phyloP scores from a whole-genome alignment of 2,329 filamentous ascomycete species.

The Neonectria ditissima region DNA sequence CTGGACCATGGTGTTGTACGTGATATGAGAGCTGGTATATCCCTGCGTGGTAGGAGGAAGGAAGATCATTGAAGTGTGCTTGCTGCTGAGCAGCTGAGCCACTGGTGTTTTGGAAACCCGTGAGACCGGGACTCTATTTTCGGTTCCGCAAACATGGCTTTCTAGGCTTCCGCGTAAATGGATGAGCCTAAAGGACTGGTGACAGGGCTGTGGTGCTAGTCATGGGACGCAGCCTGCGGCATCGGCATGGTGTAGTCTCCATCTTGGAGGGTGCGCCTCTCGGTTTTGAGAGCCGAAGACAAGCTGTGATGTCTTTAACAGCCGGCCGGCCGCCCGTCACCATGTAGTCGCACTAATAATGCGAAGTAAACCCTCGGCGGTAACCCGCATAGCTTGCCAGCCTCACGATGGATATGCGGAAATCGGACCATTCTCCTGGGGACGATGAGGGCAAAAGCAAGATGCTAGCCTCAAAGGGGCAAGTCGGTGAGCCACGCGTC shows the following conservation, averaged over 20 bases:
- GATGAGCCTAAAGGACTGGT: conserved; percentile 16
- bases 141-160: conserved; percentile 21
- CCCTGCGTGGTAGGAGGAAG: conserved; percentile 23
- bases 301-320: neutral
- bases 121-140: conserved; percentile 20
- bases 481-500: conserved; percentile 39
- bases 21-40: conserved; percentile 14
- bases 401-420: conserved; percentile 43
- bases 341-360: conserved; percentile 19
- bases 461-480: conserved; percentile 40
- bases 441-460: conserved; percentile 30
- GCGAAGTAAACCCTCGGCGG: conserved; percentile 28
- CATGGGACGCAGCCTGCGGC: conserved; percentile 5
- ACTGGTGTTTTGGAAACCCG: conserved; percentile 14
- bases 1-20: conserved; percentile 25
- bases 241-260: conserved; percentile 5
- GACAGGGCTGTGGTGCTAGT: conserved; percentile 1
- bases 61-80: conserved; percentile 32
- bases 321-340: neutral
- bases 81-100: conserved; percentile 12
- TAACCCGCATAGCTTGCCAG: conserved; percentile 30
- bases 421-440: conserved; percentile 40
- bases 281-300: conserved; percentile 9
- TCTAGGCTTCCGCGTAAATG: conserved; percentile 18
- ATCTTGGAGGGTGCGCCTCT: conserved; percentile 13